These are phyloP conservation scores for Calcarisporium arbuscula DNA, from an alignment of 2,329 filamentous ascomycete species.

Conservation along the genomic window DNA sequence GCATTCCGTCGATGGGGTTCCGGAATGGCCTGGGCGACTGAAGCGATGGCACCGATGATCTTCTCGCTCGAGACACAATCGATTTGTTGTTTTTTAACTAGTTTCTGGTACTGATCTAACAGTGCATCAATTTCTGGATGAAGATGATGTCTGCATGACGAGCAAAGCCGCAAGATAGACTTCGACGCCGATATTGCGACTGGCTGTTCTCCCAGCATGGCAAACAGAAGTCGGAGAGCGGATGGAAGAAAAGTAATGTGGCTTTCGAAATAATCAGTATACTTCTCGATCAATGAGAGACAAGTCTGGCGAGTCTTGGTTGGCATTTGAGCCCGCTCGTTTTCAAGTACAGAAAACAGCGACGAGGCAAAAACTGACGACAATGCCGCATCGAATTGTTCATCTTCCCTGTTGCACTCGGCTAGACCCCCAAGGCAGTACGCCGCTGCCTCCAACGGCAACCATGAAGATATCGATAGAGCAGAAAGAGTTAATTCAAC, in stretches of 20 bases:
- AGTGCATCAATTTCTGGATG: slow-evolving; percentile 62
- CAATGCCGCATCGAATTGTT: slow-evolving; percentile 52
- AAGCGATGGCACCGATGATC: slow-evolving; percentile 67
- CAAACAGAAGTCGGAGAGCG: slow-evolving; percentile 69
- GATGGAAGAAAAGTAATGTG: slow-evolving; percentile 61
- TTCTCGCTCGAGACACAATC: slow-evolving; percentile 67
- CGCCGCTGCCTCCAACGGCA: slow-evolving; percentile 53
- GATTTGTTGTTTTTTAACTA: slow-evolving; percentile 46
- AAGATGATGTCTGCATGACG: slow-evolving; percentile 65
- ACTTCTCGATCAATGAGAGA: slow-evolving; percentile 63
- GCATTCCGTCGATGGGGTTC: slow-evolving; percentile 47
- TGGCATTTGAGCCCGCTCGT: slow-evolving; percentile 48
- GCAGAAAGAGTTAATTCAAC: slow-evolving; percentile 47
- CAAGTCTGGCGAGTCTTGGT: slow-evolving; percentile 60
- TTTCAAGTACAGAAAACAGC: slow-evolving; percentile 48
- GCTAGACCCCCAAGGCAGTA: slow-evolving; percentile 62
- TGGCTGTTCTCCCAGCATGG: slow-evolving; percentile 54
- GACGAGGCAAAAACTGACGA: slow-evolving; percentile 54
- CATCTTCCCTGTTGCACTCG: slow-evolving; percentile 56
- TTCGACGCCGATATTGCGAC: slow-evolving; percentile 65
- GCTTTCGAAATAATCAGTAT: slow-evolving; percentile 70
- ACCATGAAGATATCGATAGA: slow-evolving; percentile 44
- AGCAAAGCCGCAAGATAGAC: slow-evolving; percentile 69
- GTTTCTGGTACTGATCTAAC: slow-evolving; percentile 62
- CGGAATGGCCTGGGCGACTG: slow-evolving; percentile 66